Evolutionary conservation across 805 yeast species (phyloP).

Genomic region (Candida lessepsii): DNA sequence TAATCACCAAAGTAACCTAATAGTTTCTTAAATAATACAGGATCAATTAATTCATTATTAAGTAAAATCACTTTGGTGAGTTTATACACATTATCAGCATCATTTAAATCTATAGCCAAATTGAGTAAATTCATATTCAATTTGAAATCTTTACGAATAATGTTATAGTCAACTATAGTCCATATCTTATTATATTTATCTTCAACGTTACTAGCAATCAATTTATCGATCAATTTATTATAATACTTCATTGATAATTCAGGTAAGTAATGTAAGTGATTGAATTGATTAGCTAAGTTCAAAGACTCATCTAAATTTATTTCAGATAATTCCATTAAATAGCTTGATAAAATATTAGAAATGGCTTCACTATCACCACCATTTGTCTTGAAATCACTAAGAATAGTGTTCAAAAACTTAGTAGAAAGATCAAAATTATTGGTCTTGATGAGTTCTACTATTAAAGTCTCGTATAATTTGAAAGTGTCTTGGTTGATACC

Average conservation of each 20-base stretch:
- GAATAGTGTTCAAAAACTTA: constrained; percentile 53
- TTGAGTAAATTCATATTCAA: constrained; percentile 27
- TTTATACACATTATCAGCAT: constrained; percentile 33
- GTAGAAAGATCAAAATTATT: constrained; percentile 52
- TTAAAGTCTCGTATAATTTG: constrained; percentile 48
- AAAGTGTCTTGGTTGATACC: constrained; percentile 33
- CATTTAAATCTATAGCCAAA: constrained; percentile 32
- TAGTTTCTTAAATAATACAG: constrained; percentile 29
- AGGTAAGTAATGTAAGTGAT: constrained; percentile 31
- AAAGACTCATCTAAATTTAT: constrained; percentile 20
- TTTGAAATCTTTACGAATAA: constrained; percentile 35
- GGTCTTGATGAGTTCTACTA: constrained; percentile 52
- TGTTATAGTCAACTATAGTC: constrained; percentile 32
- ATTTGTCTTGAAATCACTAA: constrained; percentile 6
- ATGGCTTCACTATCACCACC: constrained; percentile 25
- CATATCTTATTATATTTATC: constrained; percentile 21
- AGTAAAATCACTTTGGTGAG: constrained; percentile 35
- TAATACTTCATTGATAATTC: constrained; percentile 31
- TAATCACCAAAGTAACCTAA: constrained; percentile 31
- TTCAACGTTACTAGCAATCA: constrained; percentile 20
- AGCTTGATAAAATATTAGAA: constrained; percentile 43
- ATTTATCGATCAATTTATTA: constrained; percentile 29
- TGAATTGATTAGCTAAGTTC: constrained; percentile 27
- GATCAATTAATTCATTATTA: constrained; percentile 29
- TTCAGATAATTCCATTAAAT: constrained; percentile 29